A percentile compares a stretch with the other conserved stretches of the same genome.
Conservation (phyloP, 73 alveolate species). For the Paramecium pentaurelia region DNA sequence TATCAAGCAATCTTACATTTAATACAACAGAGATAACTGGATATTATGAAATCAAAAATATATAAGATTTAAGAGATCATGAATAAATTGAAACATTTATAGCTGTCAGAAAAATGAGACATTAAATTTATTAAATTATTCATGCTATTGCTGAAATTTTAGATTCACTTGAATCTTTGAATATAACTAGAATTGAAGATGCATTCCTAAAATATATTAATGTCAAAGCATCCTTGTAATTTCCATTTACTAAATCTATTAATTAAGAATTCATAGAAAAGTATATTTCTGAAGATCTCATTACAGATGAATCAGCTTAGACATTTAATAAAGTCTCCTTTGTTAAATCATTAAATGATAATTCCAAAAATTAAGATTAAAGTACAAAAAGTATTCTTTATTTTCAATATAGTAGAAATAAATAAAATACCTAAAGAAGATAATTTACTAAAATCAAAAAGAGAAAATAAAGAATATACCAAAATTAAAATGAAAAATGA, state of each 20-base stretch:
- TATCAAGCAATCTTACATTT: not conserved
- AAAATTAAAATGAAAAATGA: not conserved
- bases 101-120: not conserved
- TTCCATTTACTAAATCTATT: not conserved
- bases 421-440: not conserved
- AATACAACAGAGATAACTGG: not conserved
- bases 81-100: not conserved
- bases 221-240: not conserved
- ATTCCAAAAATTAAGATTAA: not conserved
- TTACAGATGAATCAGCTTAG: not conserved
- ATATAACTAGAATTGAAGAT: not conserved
- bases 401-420: not conserved
- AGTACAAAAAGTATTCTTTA: not conserved
- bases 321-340: not conserved
- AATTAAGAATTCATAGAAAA: not conserved
- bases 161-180: not conserved
- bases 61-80: not conserved
- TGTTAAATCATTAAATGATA: not conserved
- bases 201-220: not conserved
- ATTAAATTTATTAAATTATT: not conserved
- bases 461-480: not conserved
- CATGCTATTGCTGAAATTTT: not conserved
- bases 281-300: not conserved
- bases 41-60: not conserved
- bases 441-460: not conserved